These are phyloP conservation scores for Zanthoxylum bungeanum DNA, from an alignment of 345 rosid genomes.

Conservation along the genomic window DNA sequence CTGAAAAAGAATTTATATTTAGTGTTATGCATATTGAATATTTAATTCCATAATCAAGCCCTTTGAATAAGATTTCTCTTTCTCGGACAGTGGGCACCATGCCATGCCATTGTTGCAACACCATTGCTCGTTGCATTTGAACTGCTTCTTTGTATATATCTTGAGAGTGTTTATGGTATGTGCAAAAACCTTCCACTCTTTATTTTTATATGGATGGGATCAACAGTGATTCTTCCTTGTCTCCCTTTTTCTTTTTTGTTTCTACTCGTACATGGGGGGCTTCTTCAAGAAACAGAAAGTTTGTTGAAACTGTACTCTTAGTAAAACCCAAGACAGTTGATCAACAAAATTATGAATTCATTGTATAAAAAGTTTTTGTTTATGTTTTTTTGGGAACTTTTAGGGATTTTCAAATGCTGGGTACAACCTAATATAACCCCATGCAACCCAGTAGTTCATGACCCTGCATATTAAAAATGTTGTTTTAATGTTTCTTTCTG, in stretches of 20 bases:
- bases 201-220: slow-evolving; percentile 5
- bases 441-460: not conserved
- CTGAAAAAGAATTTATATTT: not conserved
- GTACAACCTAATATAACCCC: not conserved
- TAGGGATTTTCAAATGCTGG: not conserved
- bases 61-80: slow-evolving; percentile 20
- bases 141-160: slow-evolving; percentile 91
- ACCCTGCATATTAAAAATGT: not conserved
- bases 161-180: slow-evolving; percentile 77
- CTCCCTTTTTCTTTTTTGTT: not conserved
- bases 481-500: slow-evolving; percentile 3
- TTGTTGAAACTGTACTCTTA: not conserved
- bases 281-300: not conserved
- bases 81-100: slow-evolving; percentile 95
- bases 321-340: not conserved
- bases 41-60: slow-evolving; percentile 12
- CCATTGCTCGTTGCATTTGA: slow-evolving; percentile 95
- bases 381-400: not conserved
- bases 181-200: slow-evolving; percentile 4
- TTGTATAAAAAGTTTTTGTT: not conserved
- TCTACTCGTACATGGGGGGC: not conserved
- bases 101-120: slow-evolving; percentile 91
- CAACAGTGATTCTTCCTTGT: not conserved
- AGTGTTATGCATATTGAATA: not conserved
- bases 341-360: not conserved